phyloP scores from a whole-genome alignment of 768 basidiomycete species.

The Nidularia pulvinata region DNA sequence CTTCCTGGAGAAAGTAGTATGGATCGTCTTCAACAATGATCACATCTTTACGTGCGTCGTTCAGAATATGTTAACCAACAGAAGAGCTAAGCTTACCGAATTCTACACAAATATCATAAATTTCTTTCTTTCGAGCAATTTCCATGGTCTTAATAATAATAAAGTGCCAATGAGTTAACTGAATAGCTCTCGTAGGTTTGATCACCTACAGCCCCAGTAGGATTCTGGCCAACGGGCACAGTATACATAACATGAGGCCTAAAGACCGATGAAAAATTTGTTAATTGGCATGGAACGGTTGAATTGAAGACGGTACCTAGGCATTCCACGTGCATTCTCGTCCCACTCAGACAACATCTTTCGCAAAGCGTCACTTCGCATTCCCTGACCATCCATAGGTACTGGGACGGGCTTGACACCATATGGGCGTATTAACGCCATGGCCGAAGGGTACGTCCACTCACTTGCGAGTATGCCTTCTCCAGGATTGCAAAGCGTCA shows the following conservation, averaged over 20 bases:
- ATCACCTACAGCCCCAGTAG: constrained; percentile 63
- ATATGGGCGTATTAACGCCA: constrained; percentile 31
- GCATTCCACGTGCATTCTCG: constrained; percentile 48
- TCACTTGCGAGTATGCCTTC: constrained; percentile 60
- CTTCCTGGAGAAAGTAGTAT: constrained; percentile 73
- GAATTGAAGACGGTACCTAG: constrained; percentile 36
- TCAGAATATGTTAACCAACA: background rate
- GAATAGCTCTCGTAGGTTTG: background rate
- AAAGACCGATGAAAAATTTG: background rate
- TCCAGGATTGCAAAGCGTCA: constrained; percentile 66
- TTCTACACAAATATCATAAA: constrained; percentile 83
- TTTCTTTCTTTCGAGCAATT: constrained; percentile 64
- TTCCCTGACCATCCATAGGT: constrained; percentile 69
- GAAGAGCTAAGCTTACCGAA: constrained; percentile 47
- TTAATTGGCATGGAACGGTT: background rate
- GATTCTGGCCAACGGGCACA: constrained; percentile 85
- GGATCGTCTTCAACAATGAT: constrained; percentile 88
- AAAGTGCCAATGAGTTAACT: background rate
- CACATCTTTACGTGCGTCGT: constrained; percentile 39
- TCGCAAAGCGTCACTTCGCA: constrained; percentile 62
- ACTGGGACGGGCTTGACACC: constrained; percentile 52
- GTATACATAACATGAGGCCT: constrained; percentile 77
- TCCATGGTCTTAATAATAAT: constrained; percentile 52
- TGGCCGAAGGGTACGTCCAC: constrained; percentile 73
- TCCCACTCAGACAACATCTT: constrained; percentile 69